Percentiles rank a stretch among this genome's conserved stretches.
Conservation (phyloP, 108 stramenopile genomes). For the Conticribra guillardii region DNA sequence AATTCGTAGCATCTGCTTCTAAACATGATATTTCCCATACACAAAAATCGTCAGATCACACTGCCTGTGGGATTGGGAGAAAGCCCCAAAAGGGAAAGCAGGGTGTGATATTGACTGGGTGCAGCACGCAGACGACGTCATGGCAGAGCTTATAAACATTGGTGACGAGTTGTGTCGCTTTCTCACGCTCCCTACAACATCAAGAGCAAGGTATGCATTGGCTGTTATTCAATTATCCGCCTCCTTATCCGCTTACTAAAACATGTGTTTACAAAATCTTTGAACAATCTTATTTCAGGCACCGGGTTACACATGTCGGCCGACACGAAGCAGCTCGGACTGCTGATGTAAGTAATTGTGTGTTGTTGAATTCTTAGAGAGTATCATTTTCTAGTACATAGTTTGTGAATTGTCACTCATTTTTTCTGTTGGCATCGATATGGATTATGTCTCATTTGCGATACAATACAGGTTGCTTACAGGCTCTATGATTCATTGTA, state of each 20-base stretch:
- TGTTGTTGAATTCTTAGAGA: too few relatives aligned
- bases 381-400: too few relatives aligned
- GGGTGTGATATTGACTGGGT: constrained; percentile 55
- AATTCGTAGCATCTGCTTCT: too few relatives aligned
- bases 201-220: constrained; percentile 35
- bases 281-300: constrained; percentile 19
- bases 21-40: too few relatives aligned
- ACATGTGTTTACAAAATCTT: background rate
- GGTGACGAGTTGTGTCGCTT: constrained; percentile 61
- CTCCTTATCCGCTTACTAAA: background rate
- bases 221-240: too few relatives aligned
- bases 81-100: constrained; percentile 27
- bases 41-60: constrained; percentile 31
- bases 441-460: too few relatives aligned
- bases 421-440: too few relatives aligned
- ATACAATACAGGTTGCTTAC: constrained; percentile 30
- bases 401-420: too few relatives aligned
- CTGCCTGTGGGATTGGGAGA: constrained; percentile 74
- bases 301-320: constrained; percentile 54
- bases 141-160: constrained; percentile 53
- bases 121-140: constrained; percentile 57
- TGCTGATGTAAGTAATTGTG: constrained; percentile 32
- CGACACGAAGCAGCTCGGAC: constrained; percentile 54
- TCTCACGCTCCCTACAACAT: constrained; percentile 64
- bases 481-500: constrained; percentile 55